Conservation (phyloP, 176 grass and related monocot genomes). For the Zea mays region Zm-B73-REFERENCE-NAM-5.0 NC_050101.1:172676001-172676500, state of each 20-base stretch:
- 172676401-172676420: slow-evolving; percentile 60
- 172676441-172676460: slow-evolving; percentile 89
- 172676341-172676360: slow-evolving; percentile 64
- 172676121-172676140: neutral
- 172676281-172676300: neutral
- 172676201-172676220: neutral
- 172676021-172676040: slow-evolving; percentile 13
- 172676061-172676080: neutral
- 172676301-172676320: slow-evolving; percentile 14
- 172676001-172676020: neutral
- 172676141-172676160: neutral
- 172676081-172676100: slow-evolving; percentile 5
- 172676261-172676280: slow-evolving; percentile 15
- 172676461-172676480: neutral
- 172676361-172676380: slow-evolving; percentile 69
- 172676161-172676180: neutral
- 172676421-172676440: slow-evolving; percentile 72
- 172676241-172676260: neutral
- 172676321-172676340: slow-evolving; percentile 59
- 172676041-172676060: neutral
- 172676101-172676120: neutral
- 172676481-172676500: neutral
- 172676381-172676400: slow-evolving; percentile 72
- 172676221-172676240: slow-evolving; percentile 3
- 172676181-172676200: neutral